Conservation (phyloP, 75 land plant genomes). For the Picea sitchensis region DNA sequence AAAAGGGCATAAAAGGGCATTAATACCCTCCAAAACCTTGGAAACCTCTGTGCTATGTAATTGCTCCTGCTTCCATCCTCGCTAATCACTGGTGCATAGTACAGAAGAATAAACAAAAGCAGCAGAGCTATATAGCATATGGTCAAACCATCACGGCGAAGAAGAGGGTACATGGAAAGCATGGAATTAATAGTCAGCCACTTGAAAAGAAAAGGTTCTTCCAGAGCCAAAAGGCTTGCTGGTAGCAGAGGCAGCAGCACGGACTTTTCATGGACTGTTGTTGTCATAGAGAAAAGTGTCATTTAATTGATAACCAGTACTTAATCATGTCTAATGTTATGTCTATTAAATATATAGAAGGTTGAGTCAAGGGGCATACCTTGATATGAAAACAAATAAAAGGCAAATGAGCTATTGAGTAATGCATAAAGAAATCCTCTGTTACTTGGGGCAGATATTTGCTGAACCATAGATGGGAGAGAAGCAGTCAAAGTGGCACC, state of each 20-base stretch:
- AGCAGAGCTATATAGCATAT: conserved; percentile 55
- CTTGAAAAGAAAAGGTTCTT: conserved; percentile 55
- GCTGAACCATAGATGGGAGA: conserved; percentile 86
- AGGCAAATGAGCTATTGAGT: conserved; percentile 77
- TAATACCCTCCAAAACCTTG: conserved; percentile 8
- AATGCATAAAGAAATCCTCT: conserved; percentile 67
- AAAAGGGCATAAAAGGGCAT: conserved; percentile 14
- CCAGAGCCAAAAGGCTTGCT: conserved; percentile 68
- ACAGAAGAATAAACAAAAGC: conserved; percentile 51
- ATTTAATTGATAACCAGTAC: neutral
- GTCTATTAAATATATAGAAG: neutral
- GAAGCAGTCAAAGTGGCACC: conserved; percentile 47
- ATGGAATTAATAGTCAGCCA: conserved; percentile 50
- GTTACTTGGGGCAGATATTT: conserved; percentile 66
- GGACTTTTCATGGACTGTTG: conserved; percentile 96
- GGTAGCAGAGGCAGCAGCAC: conserved; percentile 88
- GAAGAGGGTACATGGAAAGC: conserved; percentile 85
- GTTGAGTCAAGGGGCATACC: conserved; percentile 33
- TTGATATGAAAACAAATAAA: conserved; percentile 94
- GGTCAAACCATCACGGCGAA: conserved; percentile 68
- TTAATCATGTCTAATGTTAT: neutral
- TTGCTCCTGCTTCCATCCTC: neutral
- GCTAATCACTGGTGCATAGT: conserved; percentile 27
- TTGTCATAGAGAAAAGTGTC: neutral
- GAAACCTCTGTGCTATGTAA: neutral